These are phyloP conservation scores for Suillus plorans DNA, from an alignment of 768 basidiomycete genomes.

Conservation along the genomic window DNA sequence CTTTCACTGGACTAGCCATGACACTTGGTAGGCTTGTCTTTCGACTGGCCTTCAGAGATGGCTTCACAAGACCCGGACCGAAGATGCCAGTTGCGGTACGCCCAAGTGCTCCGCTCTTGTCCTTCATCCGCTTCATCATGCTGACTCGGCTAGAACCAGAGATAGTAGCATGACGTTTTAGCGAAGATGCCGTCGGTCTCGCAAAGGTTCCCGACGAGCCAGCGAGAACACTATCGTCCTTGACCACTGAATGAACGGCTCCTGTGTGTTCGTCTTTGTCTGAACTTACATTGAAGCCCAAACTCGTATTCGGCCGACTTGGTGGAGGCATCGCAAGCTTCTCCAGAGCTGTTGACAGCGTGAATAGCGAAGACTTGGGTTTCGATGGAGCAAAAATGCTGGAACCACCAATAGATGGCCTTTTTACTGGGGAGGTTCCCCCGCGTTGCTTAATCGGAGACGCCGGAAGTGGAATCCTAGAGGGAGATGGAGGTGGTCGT, in stretches of 20 bases:
- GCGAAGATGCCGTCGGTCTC: conserved; percentile 31
- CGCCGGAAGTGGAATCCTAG: conserved; percentile 27
- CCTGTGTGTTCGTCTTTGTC: conserved; percentile 13
- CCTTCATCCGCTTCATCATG: conserved; percentile 3
- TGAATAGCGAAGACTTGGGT: conserved; percentile 50
- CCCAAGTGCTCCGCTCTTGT: conserved; percentile 1
- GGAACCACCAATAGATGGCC: neutral
- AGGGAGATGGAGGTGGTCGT: conserved; percentile 20
- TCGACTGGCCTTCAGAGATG: conserved; percentile 36
- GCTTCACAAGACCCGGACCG: conserved; percentile 18
- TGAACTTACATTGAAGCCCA: conserved; percentile 49
- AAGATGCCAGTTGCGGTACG: conserved; percentile 22
- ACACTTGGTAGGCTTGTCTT: conserved; percentile 45
- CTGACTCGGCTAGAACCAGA: conserved; percentile 6
- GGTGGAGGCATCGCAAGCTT: conserved; percentile 69
- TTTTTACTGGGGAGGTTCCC: conserved; percentile 11
- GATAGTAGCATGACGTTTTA: conserved; percentile 26
- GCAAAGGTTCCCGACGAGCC: conserved; percentile 18
- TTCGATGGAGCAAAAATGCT: conserved; percentile 8
- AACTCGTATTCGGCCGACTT: conserved; percentile 62
- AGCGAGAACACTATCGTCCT: conserved; percentile 21
- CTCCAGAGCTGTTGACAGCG: conserved; percentile 65
- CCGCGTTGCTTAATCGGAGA: conserved; percentile 18
- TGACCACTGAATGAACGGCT: conserved; percentile 16
- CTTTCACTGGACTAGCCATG: conserved; percentile 47